Percentiles rank a stretch among this genome's conserved stretches.
phyloP scores from a whole-genome alignment of 1,139 yeast genomes.

The Lodderomyces theae region DNA sequence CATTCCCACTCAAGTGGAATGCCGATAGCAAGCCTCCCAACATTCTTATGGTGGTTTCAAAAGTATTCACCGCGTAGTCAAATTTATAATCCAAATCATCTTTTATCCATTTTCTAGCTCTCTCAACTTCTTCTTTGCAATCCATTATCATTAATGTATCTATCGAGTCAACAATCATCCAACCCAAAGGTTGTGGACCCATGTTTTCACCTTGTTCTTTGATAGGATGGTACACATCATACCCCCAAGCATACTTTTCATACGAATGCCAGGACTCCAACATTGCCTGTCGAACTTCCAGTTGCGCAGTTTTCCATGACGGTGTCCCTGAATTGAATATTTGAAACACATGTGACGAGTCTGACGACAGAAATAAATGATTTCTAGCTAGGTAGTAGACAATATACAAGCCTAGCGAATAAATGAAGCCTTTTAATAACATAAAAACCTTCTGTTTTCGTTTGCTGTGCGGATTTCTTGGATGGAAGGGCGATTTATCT shows the following conservation, averaged over 20 bases:
- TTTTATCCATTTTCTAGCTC: slow-evolving; percentile 75
- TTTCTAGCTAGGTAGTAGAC: slow-evolving; percentile 21
- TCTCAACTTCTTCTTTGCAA: slow-evolving; percentile 57
- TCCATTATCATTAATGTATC: slow-evolving; percentile 87
- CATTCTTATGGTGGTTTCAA: slow-evolving; percentile 93
- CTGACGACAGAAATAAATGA: not conserved
- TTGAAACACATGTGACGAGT: not conserved
- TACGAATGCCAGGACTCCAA: slow-evolving; percentile 80
- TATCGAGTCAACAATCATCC: slow-evolving; percentile 89
- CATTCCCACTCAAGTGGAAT: slow-evolving; percentile 63
- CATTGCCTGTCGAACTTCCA: slow-evolving; percentile 61
- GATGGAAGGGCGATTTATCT: slow-evolving; percentile 25
- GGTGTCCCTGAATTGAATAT: not conserved
- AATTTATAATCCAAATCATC: slow-evolving; percentile 48
- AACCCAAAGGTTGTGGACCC: slow-evolving; percentile 85
- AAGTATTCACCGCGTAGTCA: slow-evolving; percentile 75
- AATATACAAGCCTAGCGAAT: slow-evolving; percentile 38
- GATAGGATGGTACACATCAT: slow-evolving; percentile 46
- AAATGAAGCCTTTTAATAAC: slow-evolving; percentile 43
- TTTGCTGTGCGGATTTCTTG: slow-evolving; percentile 7
- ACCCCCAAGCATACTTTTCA: slow-evolving; percentile 78
- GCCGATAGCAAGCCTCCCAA: slow-evolving; percentile 89
- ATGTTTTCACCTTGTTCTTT: slow-evolving; percentile 65
- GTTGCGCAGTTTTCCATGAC: slow-evolving; percentile 46
- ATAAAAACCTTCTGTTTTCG: slow-evolving; percentile 23